Evolutionary conservation across 345 rosid species (phyloP), one percentile per base, ranked within the genome.

Genomic region (Eucalyptus sp.): DNA sequence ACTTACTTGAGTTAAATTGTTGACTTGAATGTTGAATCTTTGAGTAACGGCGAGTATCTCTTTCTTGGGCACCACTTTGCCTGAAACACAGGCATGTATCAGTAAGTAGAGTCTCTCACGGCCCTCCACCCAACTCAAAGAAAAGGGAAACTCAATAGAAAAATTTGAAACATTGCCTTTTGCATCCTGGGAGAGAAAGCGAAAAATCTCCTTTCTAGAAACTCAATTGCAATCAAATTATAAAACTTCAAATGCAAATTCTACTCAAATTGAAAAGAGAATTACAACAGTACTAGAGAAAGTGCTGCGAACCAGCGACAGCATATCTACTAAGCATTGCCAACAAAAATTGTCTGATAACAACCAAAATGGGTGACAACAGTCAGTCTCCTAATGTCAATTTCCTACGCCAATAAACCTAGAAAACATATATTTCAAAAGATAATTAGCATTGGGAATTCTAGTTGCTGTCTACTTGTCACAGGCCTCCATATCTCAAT

Each of bases 21-120:
- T 98, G 92, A 96, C 98, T 94, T 98, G 99, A 86, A 97, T 98
- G 93, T 98, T 98, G 93, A 97, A 96, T 88, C 94, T 95, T 86
- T 91, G 94, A 80, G 94, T 94, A 17, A 94, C 90, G 90, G 95
- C 98, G 48, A 87, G 24, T 25, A 96, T 88, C 25, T 96, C 98
- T 90, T 88, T 96, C 92, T 97, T 98, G 37, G 94, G 91, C 66
- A 91, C 92, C 66, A 62, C 84, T 92, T 89, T 97, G 27, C 98
- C 98, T 96, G 92, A 89, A 92, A 93, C 37, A 91, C 48, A 0
- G 48, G 48, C 48, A 76, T 76, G 83, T 76, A 41, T 76, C 83
- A 41, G 83, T 20, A 76, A 76, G 83, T 41, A 41, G 83, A n/a
- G 37, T 64, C 76, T n/a, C 76, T n/a, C 76, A 64, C 37, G 3